These are phyloP conservation scores for Cutaneotrichosporon spelunceum DNA, from an alignment of 1,284 basidiomycete genomes.

Conservation along the genomic window DNA sequence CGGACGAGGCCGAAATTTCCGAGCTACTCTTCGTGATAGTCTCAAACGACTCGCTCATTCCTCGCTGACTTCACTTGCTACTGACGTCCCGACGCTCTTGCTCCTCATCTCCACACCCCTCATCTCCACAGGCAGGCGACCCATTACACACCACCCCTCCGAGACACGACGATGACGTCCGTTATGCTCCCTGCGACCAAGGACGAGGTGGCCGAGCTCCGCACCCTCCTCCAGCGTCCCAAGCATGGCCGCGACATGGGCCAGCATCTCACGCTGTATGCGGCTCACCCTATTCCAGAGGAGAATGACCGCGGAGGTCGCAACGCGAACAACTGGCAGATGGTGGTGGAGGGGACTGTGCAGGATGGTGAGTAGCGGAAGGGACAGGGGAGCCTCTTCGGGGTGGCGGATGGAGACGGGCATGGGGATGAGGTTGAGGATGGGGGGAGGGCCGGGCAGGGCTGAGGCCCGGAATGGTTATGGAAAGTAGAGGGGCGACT, in stretches of 20 bases:
- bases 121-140: background rate
- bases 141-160: background rate
- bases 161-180: background rate
- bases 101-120: background rate
- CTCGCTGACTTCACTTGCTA: background rate
- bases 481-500: too few relatives aligned
- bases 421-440: too few relatives aligned
- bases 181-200: background rate
- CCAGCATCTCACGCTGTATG: conserved; percentile 18
- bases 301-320: conserved; percentile 19
- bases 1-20: background rate
- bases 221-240: background rate
- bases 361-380: conserved; percentile 10
- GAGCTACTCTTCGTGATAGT: background rate
- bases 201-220: conserved; percentile 1
- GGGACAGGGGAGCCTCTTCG: background rate
- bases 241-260: conserved; percentile 2
- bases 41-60: background rate
- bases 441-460: too few relatives aligned
- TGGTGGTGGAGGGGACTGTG: conserved; percentile 14
- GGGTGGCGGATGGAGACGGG: background rate
- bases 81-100: background rate
- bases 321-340: conserved; percentile 15
- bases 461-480: too few relatives aligned
- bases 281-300: conserved; percentile 16